Evolutionary conservation across 768 basidiomycete genomes (phyloP).

Genomic region (Lactifluus pinguis): DNA sequence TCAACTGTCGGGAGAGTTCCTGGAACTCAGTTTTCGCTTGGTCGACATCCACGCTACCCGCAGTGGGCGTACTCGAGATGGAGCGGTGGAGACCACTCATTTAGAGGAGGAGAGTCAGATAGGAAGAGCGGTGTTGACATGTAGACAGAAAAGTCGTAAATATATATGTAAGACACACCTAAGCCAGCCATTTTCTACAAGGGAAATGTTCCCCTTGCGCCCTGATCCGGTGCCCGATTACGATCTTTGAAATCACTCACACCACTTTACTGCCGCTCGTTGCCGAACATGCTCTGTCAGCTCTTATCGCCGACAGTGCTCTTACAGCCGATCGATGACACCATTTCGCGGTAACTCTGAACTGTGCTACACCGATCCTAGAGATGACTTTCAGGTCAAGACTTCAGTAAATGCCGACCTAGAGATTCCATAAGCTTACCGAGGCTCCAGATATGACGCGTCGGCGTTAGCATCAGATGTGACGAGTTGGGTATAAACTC

Average conservation of each 20-base stretch:
- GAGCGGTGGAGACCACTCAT: conserved; percentile 4
- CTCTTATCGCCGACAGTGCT: not conserved
- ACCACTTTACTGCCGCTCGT: not conserved
- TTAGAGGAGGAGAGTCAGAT: not conserved
- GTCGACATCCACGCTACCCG: conserved; percentile 5
- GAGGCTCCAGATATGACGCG: too few relatives aligned
- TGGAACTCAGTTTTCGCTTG: conserved; percentile 10
- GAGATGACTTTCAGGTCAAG: too few relatives aligned
- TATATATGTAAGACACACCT: not conserved
- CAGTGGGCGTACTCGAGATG: not conserved
- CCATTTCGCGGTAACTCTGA: too few relatives aligned
- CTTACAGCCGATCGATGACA: not conserved
- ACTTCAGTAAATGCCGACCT: too few relatives aligned
- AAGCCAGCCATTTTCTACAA: not conserved
- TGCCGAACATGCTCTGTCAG: too few relatives aligned
- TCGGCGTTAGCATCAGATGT: too few relatives aligned
- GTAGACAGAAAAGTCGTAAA: not conserved
- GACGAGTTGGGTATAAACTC: too few relatives aligned
- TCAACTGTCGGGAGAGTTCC: conserved; percentile 16
- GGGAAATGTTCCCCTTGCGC: not conserved
- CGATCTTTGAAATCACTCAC: not conserved
- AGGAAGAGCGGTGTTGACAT: not conserved
- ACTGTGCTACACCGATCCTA: not conserved
- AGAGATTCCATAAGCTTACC: too few relatives aligned
- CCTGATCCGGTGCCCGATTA: not conserved